Evolutionary conservation across 345 rosid genomes (phyloP), one percentile per base, ranked within the genome.

Genomic region (Brassica carinata): DNA sequence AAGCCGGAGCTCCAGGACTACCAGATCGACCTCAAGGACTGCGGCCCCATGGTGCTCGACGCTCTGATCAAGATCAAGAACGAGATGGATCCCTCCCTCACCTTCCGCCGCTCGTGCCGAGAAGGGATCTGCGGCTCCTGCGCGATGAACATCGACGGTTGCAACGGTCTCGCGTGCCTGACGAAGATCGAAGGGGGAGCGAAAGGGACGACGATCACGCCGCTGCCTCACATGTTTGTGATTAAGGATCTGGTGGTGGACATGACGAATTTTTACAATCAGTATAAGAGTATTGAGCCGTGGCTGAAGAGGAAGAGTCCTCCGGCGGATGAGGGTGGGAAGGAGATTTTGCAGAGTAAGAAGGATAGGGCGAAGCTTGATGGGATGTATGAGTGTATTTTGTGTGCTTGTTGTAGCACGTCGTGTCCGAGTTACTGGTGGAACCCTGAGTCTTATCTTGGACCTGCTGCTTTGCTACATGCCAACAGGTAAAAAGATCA

Each of bases 371-470:
- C 92, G 19, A 93, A 93, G 89, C 90, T 96, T 65, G 99, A 96
- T 71, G 99, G 97, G 84, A 96, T 92, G 99, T 96, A 96, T 31
- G 99, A 96, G 86, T 93, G 99, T 77, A 96, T 96, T 27, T 82
- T 93, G 10, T 96, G 99, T 72, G 96, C 98, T 36, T 96, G 99
- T 78, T 96, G 99, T 70, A 92, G 97, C 83, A 96, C 98, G 0
- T 90, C 98, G 5, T 96, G 97, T 83, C 99, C 99, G 9, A 96
- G 99, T 69, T 96, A 96, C 67, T 96, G 99, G 99, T 96, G 99
- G 99, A 96, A 94, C 68, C 98, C 99, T 13, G 99, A 96, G 67
- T 85, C 95, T 40, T 93, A 96, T 65, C 83, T 96, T 83, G 99
- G 97, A 0, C 99, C 99, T 0, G 99, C 98, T 36, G 97, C 97